Base-by-base conservation (phyloP, 495 filamentous ascomycete genomes). In the Aspergillus taichungensis region DNA sequence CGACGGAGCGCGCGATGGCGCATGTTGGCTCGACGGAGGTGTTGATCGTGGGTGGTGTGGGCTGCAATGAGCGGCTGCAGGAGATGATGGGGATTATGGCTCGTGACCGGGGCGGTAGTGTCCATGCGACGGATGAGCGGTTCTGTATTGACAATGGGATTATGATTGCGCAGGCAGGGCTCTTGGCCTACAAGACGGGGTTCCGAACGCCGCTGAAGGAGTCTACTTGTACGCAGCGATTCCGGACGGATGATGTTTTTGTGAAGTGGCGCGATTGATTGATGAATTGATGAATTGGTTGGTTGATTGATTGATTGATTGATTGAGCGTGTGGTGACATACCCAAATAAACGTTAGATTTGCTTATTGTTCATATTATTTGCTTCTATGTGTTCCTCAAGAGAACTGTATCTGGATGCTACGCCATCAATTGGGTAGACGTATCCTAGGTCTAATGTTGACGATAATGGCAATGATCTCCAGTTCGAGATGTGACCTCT, bases 141-240 rank as follows among this genome's bases (percentile, higher is more conserved):
- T 97, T 94, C 66, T 97, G 92, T 57, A 98, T 98, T 51, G 94
- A 98, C 67, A 98, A 98, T 58, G 94, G 92, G 35, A 96, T 98
- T 47, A 98, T 98, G 92, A 98, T 98, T 69, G 92, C 92, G 9
- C 92, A 98, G 68, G 92, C 92, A 8, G 92, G 92, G 24, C 65
- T 98, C 54, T 59, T 95, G 50, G 88, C 88, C 6, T 94, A 83
- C 56, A 68, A 76, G 63, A 86, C 79, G 0, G 92, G 92, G 6
- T 85, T 88, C 58, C 68, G 62, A 39, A 95, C 87, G 11, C 67
- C 73, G 3, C 55, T 97, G 9, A 81, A 85, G 53, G 89, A 95
- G 10, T 85, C 84, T 47, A 87, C 84, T 9, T 94, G 85, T 65
- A 97, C 94, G 13, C 94, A 98, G 63, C 75, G 92, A 42, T 98